These are phyloP conservation scores for Phytophthora pini DNA, from an alignment of 352 stramenopile species.

Conservation along the genomic window DNA sequence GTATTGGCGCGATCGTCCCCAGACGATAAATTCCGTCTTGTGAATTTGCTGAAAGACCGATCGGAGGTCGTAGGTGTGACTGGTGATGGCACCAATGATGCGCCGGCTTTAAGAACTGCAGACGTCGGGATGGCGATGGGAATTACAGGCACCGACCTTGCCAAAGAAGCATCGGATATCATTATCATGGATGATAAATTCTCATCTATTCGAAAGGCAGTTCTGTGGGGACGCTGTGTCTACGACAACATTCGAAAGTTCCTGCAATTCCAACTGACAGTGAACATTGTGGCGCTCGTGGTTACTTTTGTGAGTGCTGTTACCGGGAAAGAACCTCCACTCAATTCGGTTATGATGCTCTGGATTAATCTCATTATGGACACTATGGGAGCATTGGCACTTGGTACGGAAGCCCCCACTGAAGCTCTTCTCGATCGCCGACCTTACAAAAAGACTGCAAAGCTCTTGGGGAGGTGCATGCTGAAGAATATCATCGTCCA, in stretches of 20 bases:
- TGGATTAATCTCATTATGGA: slow-evolving; percentile 92
- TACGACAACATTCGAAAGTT: slow-evolving; percentile 91
- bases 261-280: slow-evolving; percentile 84
- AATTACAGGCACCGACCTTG: slow-evolving; percentile 80
- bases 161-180: slow-evolving; percentile 86
- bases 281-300: slow-evolving; percentile 84
- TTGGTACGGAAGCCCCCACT: slow-evolving; percentile 75
- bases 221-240: slow-evolving; percentile 82
- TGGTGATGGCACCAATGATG: slow-evolving; percentile 85
- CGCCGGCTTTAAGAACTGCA: slow-evolving; percentile 69
- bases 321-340: slow-evolving; percentile 76
- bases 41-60: slow-evolving; percentile 84
- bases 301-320: slow-evolving; percentile 87
- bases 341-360: slow-evolving; percentile 90
- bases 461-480: slow-evolving; percentile 64
- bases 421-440: slow-evolving; percentile 67
- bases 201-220: slow-evolving; percentile 79
- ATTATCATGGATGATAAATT: slow-evolving; percentile 92
- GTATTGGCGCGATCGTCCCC: slow-evolving; percentile 95
- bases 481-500: slow-evolving; percentile 83
- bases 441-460: slow-evolving; percentile 76
- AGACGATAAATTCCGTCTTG: slow-evolving; percentile 97
- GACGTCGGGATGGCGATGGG: slow-evolving; percentile 86
- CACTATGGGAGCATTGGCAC: slow-evolving; percentile 75
- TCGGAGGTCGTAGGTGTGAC: slow-evolving; percentile 83